A percentile compares a stretch with the other conserved stretches of the same genome.
These are phyloP conservation scores for Epichloe brachyelytri DNA, from an alignment of 2,329 filamentous ascomycete genomes.

Conservation along the genomic window DNA sequence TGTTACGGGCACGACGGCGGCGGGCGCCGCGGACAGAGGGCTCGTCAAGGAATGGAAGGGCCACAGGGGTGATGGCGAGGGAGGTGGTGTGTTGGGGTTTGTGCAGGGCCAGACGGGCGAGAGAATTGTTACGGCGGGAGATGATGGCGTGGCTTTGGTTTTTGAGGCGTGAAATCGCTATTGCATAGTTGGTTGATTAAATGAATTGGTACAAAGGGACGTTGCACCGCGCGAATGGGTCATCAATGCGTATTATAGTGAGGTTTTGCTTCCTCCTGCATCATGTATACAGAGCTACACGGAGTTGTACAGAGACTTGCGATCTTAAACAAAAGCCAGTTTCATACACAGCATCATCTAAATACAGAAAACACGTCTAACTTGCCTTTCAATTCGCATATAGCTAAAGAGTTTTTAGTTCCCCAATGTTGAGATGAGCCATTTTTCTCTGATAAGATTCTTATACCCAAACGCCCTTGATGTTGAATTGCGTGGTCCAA, in stretches of 20 bases:
- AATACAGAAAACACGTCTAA: no score
- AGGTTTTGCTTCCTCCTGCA: no score
- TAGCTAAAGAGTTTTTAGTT: background rate
- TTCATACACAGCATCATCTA: no score
- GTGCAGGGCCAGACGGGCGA: conserved; percentile 67
- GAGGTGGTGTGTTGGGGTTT: conserved; percentile 81
- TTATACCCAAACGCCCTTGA: conserved; percentile 7
- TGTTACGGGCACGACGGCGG: conserved; percentile 16
- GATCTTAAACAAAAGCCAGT: no score
- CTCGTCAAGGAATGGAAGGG: conserved; percentile 82
- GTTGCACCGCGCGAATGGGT: no score
- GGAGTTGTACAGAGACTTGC: no score
- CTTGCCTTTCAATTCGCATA: background rate
- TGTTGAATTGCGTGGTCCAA: conserved; percentile 10
- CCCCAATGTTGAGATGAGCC: conserved; percentile 14
- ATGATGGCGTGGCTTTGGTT: conserved; percentile 61
- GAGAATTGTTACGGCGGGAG: conserved; percentile 76
- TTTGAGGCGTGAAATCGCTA: conserved; percentile 40
- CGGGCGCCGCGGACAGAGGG: conserved; percentile 40
- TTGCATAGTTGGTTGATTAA: background rate
- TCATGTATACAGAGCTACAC: no score
- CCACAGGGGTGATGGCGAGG: conserved; percentile 71
- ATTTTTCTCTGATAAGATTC: conserved; percentile 2
- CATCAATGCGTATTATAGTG: no score
- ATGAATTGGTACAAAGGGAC: background rate